phyloP scores from a whole-genome alignment of 306 rosid species.

The Parietaria judaica region DNA sequence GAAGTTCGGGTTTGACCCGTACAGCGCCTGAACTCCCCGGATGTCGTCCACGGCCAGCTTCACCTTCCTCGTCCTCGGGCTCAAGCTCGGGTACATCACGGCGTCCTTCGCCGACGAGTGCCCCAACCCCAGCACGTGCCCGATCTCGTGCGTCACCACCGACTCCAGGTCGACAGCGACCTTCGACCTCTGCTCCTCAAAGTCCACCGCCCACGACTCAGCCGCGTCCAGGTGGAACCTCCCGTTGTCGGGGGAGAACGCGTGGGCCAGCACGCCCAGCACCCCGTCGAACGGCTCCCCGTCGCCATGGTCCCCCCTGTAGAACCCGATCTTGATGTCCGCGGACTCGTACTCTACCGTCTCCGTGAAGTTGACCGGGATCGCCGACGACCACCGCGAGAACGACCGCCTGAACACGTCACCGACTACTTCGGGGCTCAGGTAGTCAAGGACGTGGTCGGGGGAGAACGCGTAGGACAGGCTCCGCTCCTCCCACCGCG shows the following conservation, averaged over 20 bases:
- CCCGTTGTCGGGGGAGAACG: constrained; percentile 86
- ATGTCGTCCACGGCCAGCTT: constrained; percentile 79
- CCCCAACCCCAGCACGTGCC: constrained; percentile 82
- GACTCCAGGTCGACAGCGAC: constrained; percentile 92
- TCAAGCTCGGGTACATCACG: constrained; percentile 80
- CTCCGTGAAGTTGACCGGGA: constrained; percentile 66
- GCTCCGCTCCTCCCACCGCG: constrained; percentile 60
- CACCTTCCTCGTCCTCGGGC: constrained; percentile 64
- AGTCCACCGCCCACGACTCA: constrained; percentile 81
- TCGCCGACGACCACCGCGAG: constrained; percentile 73
- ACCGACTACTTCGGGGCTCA: constrained; percentile 41
- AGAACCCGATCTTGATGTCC: constrained; percentile 73
- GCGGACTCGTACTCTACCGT: constrained; percentile 36
- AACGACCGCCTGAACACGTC: constrained; percentile 48
- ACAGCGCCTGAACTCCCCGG: constrained; percentile 72
- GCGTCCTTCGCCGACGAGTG: constrained; percentile 72
- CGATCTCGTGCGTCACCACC: constrained; percentile 94
- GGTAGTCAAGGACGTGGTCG: constrained; percentile 29
- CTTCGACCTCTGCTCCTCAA: constrained; percentile 43
- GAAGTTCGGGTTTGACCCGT: constrained; percentile 86
- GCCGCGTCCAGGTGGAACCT: constrained; percentile 80
- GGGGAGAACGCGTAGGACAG: constrained; percentile 67
- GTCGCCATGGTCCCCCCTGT: constrained; percentile 75
- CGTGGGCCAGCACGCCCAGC: constrained; percentile 76
- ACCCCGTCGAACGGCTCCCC: constrained; percentile 91